Base-by-base conservation (phyloP, 345 rosid species). In the Hypericum perforatum region DNA sequence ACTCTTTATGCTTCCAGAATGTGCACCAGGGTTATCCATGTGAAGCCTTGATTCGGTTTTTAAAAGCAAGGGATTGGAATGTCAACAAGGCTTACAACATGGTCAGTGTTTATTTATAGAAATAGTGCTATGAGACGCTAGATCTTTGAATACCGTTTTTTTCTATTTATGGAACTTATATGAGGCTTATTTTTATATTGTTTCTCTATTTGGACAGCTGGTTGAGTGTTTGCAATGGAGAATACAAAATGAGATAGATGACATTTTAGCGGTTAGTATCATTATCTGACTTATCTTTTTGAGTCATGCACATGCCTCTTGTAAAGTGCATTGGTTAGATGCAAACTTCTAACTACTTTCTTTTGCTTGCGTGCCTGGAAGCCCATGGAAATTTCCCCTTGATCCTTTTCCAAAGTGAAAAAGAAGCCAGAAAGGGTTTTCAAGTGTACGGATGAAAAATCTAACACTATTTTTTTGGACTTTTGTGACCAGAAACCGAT, bases 21-120 rank as follows among this genome's bases (percentile, higher is more conserved):
- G 37, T 67, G 55, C 71, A 67, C 42, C 71, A 67, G 59, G 71
- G 66, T 39, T 57, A 32, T 61, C 63, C 63, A 50, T 56, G 48
- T 9, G 66, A 56, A 67, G 61, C 71, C 37, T 61, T 61, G 51
- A 57, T 42, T 32, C 65, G 66, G 6, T 67, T 67, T 58, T 66
- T 67, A 12, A 67, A 56, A 52, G 71, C 71, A 57, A 45, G 71
- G 57, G 71, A 67, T n/a, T 47, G 66, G 59, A 61, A 67, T 61
- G 58, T 61, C 37, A 36, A 54, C 14, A 67, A 57, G 66, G 71
- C 71, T 40, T 55, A 67, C 38, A 61, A 67, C 52, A 67, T 67
- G 71, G 71, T 67, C 46, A 43, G 66, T 57, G 45, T 49, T 47
- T 14, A 12, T 9, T 10, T 65, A 10, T 10, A 14, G 13, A n/a